Base-by-base conservation (phyloP, 108 stramenopile genomes). In the Craspedostauros australis region DNA sequence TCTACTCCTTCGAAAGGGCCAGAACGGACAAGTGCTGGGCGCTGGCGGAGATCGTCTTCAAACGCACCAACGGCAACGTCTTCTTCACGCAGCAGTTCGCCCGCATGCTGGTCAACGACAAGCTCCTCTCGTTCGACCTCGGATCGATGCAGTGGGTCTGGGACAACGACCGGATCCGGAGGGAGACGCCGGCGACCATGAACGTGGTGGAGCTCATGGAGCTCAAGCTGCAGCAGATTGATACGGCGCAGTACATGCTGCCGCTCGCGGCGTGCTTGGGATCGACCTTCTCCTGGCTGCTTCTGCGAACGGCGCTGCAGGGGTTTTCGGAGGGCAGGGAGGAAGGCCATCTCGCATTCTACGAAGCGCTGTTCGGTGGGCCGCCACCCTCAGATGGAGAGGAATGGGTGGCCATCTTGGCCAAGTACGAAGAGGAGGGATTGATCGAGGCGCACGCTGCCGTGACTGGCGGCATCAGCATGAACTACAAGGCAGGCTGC, bases 191-290 rank as follows among this genome's bases (percentile, higher is more conserved):
- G 8, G 7, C 67, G 16, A 64, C 70, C 0, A 67, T 54, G 32
- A 76, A 72, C 20, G 71, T 72, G 0, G 51, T 63, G 29, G 32
- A 76, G 16, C 66, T 76, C 1, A 38, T 76, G 3, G 16, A 54
- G 5, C 18, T 50, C 15, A 76, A 67, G 27, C 57, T 76, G 70
- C 40, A 24, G 7, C 12, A 29, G 14, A 43, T 76, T 0, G 8
- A 12, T 14, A n/a, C 39, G 11, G 38, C 42, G 4, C 22, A 18
- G 5, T 4, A 19, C 20, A 11, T 54, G n/a, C 23, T 41, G 8
- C 39, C 23, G 42, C 20, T 23, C 7, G 54, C 54, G 18, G 39
- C 39, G 18, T 54, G 54, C 40, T 25, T 54, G n/a, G 54, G 54
- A 14, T 40, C 54, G 14, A 21, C 54, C 4, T 54, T 54, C 28